Conservation (phyloP, 768 basidiomycete genomes). For the Suillus plorans region DNA sequence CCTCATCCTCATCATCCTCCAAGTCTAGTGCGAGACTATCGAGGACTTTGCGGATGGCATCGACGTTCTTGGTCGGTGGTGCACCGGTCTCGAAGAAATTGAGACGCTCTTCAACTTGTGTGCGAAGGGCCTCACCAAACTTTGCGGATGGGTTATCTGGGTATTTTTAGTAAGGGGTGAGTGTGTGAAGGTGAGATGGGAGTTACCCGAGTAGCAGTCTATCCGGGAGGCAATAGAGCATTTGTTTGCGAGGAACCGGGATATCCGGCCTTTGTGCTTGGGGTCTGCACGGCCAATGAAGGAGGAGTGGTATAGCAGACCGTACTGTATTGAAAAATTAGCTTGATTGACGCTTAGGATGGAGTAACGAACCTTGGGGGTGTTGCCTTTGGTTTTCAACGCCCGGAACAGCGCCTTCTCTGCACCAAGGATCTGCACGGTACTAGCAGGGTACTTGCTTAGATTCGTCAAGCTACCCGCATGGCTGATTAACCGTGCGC, state of each 20-base stretch:
- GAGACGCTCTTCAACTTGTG: constrained; percentile 94
- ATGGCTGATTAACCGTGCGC: constrained; percentile 90
- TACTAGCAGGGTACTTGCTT: constrained; percentile 97
- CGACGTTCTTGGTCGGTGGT: constrained; percentile 87
- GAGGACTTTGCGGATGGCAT: constrained; percentile 88
- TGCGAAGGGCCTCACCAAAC: constrained; percentile 91
- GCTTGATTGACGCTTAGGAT: not conserved
- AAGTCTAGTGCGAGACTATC: constrained; percentile 73
- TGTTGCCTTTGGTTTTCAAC: constrained; percentile 98
- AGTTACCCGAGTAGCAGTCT: constrained; percentile 86
- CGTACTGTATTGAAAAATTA: constrained; percentile 60
- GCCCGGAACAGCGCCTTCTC: constrained; percentile 98
- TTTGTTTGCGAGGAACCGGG: constrained; percentile 98
- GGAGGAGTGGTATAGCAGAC: constrained; percentile 94
- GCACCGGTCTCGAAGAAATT: constrained; percentile 91
- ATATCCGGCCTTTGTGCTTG: constrained; percentile 96
- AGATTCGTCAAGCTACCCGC: constrained; percentile 96
- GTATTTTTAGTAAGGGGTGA: not conserved
- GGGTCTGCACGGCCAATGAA: constrained; percentile 95
- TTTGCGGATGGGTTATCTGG: constrained; percentile 85
- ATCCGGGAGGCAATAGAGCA: constrained; percentile 96
- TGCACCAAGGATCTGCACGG: constrained; percentile 96
- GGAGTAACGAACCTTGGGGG: constrained; percentile 69
- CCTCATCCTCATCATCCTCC: constrained; percentile 54
- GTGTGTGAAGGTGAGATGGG: not conserved